A percentile compares a stretch with the other conserved stretches of the same genome.
These are phyloP conservation scores for Candida albicans DNA, from an alignment of 1,139 yeast genomes.

Conservation along the genomic window DNA sequence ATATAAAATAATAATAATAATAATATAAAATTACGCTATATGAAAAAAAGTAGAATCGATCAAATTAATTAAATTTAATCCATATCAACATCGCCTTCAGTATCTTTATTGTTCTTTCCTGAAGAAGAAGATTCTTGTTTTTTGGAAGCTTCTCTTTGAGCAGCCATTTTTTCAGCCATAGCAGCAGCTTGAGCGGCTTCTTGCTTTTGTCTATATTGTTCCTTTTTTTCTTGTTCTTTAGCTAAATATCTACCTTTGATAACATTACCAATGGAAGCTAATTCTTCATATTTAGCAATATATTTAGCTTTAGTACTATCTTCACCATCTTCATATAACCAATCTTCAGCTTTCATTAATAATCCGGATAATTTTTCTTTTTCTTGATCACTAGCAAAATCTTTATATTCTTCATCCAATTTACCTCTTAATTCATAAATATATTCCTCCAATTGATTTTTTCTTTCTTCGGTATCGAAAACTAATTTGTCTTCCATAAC, in stretches of 20 bases:
- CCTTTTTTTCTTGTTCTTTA: conserved; percentile 94
- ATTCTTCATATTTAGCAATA: conserved; percentile 97
- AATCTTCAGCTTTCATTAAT: conserved; percentile 88
- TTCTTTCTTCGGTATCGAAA: conserved; percentile 98
- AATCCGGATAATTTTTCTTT: conserved; percentile 72
- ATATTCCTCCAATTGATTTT: conserved; percentile 97
- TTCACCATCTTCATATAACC: conserved; percentile 97
- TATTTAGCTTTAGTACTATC: conserved; percentile 96
- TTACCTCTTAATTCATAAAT: conserved; percentile 97
- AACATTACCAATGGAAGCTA: conserved; percentile 90
- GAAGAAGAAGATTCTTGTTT: conserved; percentile 18
- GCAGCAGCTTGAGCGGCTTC: conserved; percentile 87
- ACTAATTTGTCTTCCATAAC: conserved; percentile 91
- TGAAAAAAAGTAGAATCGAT: neutral
- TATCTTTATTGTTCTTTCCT: conserved; percentile 28
- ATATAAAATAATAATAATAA: too few relatives aligned
- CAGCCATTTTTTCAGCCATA: conserved; percentile 89
- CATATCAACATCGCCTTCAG: conserved; percentile 47
- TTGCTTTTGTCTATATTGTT: conserved; percentile 80
- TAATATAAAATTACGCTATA: too few relatives aligned
- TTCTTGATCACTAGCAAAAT: conserved; percentile 88
- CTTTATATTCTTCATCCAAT: conserved; percentile 87
- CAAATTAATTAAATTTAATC: too few relatives aligned
- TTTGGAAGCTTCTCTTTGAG: conserved; percentile 60
- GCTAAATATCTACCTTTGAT: conserved; percentile 94